Conservation (phyloP, 2,329 filamentous ascomycete genomes). For the Calycina marina region DNA sequence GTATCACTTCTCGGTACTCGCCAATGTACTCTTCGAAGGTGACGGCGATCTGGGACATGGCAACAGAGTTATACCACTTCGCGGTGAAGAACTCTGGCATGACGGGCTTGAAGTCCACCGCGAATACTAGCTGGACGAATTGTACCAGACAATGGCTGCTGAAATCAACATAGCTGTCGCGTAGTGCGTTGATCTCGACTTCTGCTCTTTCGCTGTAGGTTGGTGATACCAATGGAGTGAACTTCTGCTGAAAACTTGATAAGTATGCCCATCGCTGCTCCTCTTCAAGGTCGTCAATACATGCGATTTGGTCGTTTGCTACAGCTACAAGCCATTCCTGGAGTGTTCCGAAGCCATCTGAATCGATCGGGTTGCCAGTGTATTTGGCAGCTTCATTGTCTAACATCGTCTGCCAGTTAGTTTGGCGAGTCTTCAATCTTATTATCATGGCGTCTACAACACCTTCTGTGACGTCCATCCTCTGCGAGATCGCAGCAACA, state of each 20-base stretch:
- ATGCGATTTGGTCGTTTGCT: conserved; percentile 96
- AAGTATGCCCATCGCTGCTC: conserved; percentile 67
- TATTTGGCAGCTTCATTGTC: conserved; percentile 73
- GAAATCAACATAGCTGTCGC: conserved; percentile 88
- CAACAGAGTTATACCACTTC: conserved; percentile 73
- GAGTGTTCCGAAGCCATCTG: conserved; percentile 60
- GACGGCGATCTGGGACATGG: conserved; percentile 85
- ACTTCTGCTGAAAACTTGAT: conserved; percentile 70
- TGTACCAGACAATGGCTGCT: conserved; percentile 83
- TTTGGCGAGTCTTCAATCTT: conserved; percentile 68
- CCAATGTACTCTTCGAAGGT: conserved; percentile 91
- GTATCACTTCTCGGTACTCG: conserved; percentile 74
- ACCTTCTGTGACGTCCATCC: conserved; percentile 82
- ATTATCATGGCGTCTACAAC: conserved; percentile 94
- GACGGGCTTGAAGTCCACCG: conserved; percentile 73
- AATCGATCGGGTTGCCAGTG: conserved; percentile 38
- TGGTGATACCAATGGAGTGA: conserved; percentile 66
- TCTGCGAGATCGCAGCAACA: conserved; percentile 70
- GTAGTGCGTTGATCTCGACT: conserved; percentile 57
- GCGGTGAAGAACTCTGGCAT: conserved; percentile 83
- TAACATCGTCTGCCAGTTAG: conserved; percentile 74
- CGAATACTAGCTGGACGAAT: conserved; percentile 79
- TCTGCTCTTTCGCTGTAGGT: conserved; percentile 65
- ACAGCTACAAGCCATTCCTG: conserved; percentile 96
- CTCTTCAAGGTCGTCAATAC: conserved; percentile 83